Evolutionary conservation across 805 yeast species (phyloP).

Genomic region (Nakazawaea wyomingensis): DNA sequence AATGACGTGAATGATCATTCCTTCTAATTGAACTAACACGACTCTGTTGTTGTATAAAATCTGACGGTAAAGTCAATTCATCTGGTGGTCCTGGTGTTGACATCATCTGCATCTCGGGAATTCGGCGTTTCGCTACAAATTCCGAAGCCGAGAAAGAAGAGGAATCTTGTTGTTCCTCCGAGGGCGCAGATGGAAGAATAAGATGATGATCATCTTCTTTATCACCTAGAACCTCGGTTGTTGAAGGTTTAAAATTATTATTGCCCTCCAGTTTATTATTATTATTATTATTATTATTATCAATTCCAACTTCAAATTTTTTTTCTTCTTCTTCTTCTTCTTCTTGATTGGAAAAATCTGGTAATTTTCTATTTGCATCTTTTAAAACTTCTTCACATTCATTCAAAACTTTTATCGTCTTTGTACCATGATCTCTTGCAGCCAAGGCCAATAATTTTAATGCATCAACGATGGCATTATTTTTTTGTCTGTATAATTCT

Average conservation of each 20-base stretch:
- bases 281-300: not conserved
- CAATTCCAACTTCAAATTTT: not conserved
- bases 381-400: conserved; percentile 43
- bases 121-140: not conserved
- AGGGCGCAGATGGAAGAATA: not conserved
- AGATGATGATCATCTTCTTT: no score
- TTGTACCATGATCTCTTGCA: conserved; percentile 44
- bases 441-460: conserved; percentile 38
- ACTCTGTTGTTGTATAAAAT: not conserved
- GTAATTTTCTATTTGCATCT: conserved; percentile 16
- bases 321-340: not conserved
- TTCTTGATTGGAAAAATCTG: not conserved
- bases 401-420: conserved; percentile 36
- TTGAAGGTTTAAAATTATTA: no score
- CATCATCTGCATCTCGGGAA: not conserved
- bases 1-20: conserved; percentile 2
- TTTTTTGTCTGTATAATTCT: conserved; percentile 40
- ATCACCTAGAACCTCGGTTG: not conserved
- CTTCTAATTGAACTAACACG: not conserved
- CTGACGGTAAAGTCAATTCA: conserved; percentile 4
- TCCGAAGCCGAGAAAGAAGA: no score
- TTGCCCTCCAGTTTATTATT: no score
- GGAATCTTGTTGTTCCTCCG: no score
- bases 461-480: conserved; percentile 36
- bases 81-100: conserved; percentile 9